phyloP scores from a whole-genome alignment of 78 protist genomes.

The Salpingoeca rosetta region DNA sequence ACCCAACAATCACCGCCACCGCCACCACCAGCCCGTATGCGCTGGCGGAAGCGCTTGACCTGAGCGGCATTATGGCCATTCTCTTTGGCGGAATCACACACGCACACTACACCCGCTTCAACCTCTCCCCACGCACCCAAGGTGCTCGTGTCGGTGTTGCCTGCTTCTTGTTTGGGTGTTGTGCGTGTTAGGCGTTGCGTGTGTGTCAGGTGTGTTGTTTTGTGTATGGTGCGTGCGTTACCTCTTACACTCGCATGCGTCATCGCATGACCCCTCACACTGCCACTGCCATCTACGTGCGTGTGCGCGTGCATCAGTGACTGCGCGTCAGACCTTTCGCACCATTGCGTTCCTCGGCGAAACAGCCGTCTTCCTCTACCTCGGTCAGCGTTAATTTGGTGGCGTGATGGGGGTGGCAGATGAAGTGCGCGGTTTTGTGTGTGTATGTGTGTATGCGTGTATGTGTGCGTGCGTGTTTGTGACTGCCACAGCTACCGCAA shows the following conservation, averaged over 20 bases:
- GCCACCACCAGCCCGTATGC: conserved; percentile 4
- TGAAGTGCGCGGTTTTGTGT: too few species aligned
- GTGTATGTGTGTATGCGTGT: too few species aligned
- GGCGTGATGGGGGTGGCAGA: too few species aligned
- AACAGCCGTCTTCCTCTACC: conserved; percentile 43
- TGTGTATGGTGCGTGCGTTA: too few species aligned
- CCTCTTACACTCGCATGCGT: too few species aligned
- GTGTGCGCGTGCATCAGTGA: conserved; percentile 15
- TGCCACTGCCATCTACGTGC: not conserved
- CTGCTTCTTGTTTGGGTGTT: not conserved
- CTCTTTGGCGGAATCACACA: conserved; percentile 54
- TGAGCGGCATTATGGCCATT: conserved; percentile 51
- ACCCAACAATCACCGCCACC: not conserved
- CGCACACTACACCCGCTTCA: conserved; percentile 44
- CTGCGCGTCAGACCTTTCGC: conserved; percentile 27
- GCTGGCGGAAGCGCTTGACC: conserved; percentile 19
- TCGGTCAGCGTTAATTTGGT: conserved; percentile 49
- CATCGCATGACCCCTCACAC: not conserved
- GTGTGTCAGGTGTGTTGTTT: too few species aligned
- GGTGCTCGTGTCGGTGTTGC: not conserved
- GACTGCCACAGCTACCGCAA: too few species aligned
- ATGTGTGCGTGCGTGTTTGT: too few species aligned
- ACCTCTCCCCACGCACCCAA: conserved; percentile 37
- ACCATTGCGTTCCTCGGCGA: conserved; percentile 54
- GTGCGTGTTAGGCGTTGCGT: too few species aligned